Evolutionary conservation across 495 filamentous ascomycete genomes (phyloP).

Genomic region (Amphirosellinia nigrospora): DNA sequence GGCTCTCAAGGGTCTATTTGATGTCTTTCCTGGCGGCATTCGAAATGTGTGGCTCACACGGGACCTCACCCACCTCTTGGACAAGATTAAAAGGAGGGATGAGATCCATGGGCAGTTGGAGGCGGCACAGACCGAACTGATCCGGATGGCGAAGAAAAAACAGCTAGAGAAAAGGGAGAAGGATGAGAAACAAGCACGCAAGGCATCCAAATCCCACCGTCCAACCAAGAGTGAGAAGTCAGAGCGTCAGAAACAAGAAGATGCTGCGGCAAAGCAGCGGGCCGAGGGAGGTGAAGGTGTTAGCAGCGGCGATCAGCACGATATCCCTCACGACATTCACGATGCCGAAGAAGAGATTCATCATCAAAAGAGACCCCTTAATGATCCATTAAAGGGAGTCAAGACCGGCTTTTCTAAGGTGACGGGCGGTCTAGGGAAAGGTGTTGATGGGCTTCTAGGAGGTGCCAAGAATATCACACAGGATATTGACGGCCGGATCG

Average conservation of each 20-base stretch:
- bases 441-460: slow-evolving; percentile 48
- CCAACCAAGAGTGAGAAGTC: slow-evolving; percentile 58
- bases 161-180: slow-evolving; percentile 69
- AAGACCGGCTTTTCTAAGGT: slow-evolving; percentile 44
- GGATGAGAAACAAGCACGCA: slow-evolving; percentile 68
- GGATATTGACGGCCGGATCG: slow-evolving; percentile 64
- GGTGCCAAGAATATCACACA: slow-evolving; percentile 65
- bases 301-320: slow-evolving; percentile 83
- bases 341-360: slow-evolving; percentile 65
- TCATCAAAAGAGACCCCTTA: slow-evolving; percentile 24
- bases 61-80: slow-evolving; percentile 83
- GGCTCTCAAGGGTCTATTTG: slow-evolving; percentile 83
- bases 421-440: slow-evolving; percentile 47
- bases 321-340: slow-evolving; percentile 73
- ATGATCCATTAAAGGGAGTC: slow-evolving; percentile 36
- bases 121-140: slow-evolving; percentile 81
- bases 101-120: slow-evolving; percentile 76
- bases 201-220: slow-evolving; percentile 50
- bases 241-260: slow-evolving; percentile 52
- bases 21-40: slow-evolving; percentile 95
- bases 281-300: slow-evolving; percentile 71
- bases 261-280: slow-evolving; percentile 65
- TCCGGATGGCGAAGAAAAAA: slow-evolving; percentile 76
- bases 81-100: slow-evolving; percentile 82
- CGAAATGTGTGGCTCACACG: slow-evolving; percentile 97